Base-by-base conservation (phyloP, 768 basidiomycete genomes). In the Boletus rubescentipes region DNA sequence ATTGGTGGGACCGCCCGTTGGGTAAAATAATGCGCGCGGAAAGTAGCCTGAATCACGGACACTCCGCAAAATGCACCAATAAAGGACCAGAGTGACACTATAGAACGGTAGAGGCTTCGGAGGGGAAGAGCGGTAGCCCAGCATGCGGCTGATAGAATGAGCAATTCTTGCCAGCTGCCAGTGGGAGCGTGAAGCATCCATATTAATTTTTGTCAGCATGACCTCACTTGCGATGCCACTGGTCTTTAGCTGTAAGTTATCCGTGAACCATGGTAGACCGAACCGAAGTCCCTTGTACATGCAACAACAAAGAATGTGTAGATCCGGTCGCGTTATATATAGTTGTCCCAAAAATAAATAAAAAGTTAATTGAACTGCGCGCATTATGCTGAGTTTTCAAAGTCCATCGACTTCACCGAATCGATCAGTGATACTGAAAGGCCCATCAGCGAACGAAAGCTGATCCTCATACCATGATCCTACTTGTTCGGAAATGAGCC, bases 1-100 rank as follows among this genome's bases (percentile, higher is more conserved):
- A 67, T 51, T 3, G 57, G 15, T 23, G 63, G 81, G 1, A 80
- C 79, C 16, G 70, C 71, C 31, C 76, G 63, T 48, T 72, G 62
- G 6, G 76, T 63, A 61, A 84, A 83, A 54, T 79, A 80, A 7
- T 72, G 72, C 4, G 77, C 69, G 26, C 79, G 74, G 55, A 83
- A 82, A 10, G 79, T 65, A 8, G 75, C 79, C 51, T 83, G 80
- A 42, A 84, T 72, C 35, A 77, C 52, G 0, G 79, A 72, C 46
- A 82, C 73, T 5, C 79, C 79, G 46, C 72, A 72, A 60, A 82
- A 82, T 1, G 82, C 73, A 26, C 76, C 79, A 14, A 83, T 59
- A 60, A 80, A 82, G 0, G 81, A 78, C 80, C 80, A 83, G 40
- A 20, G 35, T 8, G 11, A 56, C 37, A n/a, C 18, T 8, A 46